A percentile compares a stretch with the other conserved stretches of the same genome.
These are phyloP conservation scores for Cicer cuneatum DNA, from an alignment of 306 rosid genomes.

Conservation along the genomic window DNA sequence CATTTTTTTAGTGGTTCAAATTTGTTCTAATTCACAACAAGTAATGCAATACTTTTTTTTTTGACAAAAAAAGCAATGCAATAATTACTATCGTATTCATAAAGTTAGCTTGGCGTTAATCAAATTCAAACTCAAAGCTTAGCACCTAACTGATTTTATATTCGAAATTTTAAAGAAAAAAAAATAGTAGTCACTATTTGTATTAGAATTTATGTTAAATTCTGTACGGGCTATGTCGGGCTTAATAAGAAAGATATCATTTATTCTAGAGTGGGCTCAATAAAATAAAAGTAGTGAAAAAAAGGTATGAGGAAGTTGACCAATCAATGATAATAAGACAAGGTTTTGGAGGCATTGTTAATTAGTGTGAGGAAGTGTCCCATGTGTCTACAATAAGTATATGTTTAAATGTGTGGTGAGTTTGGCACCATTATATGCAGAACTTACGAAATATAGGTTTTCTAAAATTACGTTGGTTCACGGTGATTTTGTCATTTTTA, in stretches of 20 bases:
- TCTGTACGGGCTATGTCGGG: neutral
- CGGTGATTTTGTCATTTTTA: too few species aligned
- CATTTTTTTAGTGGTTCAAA: neutral
- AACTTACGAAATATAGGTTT: too few species aligned
- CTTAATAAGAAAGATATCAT: slow-evolving; percentile 5
- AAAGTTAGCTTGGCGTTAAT: neutral
- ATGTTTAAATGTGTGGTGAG: too few species aligned
- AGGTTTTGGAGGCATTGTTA: neutral
- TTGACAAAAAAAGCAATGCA: neutral
- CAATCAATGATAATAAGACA: neutral
- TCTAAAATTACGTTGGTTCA: too few species aligned
- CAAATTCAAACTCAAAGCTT: neutral
- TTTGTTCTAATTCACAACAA: neutral
- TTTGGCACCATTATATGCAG: too few species aligned
- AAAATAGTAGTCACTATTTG: neutral
- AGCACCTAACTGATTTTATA: neutral
- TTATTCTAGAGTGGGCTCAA: slow-evolving; percentile 25
- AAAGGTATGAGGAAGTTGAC: neutral
- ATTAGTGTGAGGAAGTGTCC: neutral
- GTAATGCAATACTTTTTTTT: neutral
- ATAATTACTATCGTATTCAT: neutral
- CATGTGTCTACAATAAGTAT: neutral
- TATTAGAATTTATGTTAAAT: neutral
- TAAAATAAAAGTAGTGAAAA: neutral
- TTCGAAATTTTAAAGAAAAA: neutral